phyloP scores from a whole-genome alignment of 495 filamentous ascomycete genomes.

The Xylaria nigripes region DNA sequence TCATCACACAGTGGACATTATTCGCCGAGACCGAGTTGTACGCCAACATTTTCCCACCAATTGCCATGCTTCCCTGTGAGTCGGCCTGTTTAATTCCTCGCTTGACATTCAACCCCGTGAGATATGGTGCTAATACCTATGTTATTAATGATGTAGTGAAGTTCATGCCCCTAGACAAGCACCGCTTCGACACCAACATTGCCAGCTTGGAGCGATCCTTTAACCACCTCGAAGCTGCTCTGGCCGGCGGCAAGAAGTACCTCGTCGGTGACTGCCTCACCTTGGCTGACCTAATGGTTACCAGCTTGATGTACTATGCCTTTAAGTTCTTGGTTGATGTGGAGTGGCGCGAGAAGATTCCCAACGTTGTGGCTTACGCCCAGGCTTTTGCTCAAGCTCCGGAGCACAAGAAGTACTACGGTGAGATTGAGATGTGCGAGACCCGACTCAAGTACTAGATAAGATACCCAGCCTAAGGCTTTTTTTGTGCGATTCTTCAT shows the following conservation, averaged over 20 bases:
- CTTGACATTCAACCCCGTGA: not conserved
- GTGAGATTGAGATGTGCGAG: slow-evolving; percentile 38
- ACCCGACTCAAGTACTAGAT: slow-evolving; percentile 16
- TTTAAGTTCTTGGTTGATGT: slow-evolving; percentile 40
- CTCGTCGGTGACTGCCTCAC: slow-evolving; percentile 43
- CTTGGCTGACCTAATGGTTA: slow-evolving; percentile 48
- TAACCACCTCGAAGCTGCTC: slow-evolving; percentile 35
- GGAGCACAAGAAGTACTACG: slow-evolving; percentile 45
- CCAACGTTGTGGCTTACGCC: slow-evolving; percentile 38
- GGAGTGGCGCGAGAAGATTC: slow-evolving; percentile 42
- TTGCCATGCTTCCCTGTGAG: slow-evolving; percentile 25
- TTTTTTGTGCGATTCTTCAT: not conserved
- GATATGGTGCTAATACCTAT: not conserved
- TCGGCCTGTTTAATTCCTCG: not conserved
- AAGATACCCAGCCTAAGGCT: not conserved
- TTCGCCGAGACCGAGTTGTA: slow-evolving; percentile 42
- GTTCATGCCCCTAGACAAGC: slow-evolving; percentile 27
- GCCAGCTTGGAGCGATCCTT: slow-evolving; percentile 29
- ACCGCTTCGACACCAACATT: slow-evolving; percentile 24
- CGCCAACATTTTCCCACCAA: slow-evolving; percentile 22
- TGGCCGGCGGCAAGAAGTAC: slow-evolving; percentile 35
- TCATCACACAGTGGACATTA: slow-evolving; percentile 43
- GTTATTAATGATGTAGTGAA: slow-evolving; percentile 18
- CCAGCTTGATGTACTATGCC: slow-evolving; percentile 32
- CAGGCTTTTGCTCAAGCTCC: slow-evolving; percentile 34